phyloP scores from a whole-genome alignment of 139 green algal genomes.

The Chlorella sp. region DNA sequence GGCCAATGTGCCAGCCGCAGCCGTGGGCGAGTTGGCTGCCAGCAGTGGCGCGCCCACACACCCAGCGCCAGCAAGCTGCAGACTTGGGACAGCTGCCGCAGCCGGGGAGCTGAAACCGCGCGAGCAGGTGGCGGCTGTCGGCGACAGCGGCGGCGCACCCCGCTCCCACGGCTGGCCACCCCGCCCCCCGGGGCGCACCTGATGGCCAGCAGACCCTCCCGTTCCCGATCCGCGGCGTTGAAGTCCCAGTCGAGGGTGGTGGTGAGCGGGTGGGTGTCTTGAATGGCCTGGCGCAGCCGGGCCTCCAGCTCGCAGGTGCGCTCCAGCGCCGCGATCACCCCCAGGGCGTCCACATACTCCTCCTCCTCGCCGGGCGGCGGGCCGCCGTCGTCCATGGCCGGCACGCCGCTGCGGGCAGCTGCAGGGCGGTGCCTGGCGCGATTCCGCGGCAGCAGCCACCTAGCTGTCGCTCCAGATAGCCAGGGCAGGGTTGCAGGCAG shows the following conservation, averaged over 20 bases:
- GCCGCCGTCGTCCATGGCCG: no score
- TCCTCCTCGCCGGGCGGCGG: conserved; percentile 13
- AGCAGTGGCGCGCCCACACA: no score
- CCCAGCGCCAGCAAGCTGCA: no score
- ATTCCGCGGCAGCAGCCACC: no score
- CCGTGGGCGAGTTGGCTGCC: no score
- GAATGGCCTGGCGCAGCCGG: conserved; percentile 58
- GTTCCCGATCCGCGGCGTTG: conserved; percentile 49
- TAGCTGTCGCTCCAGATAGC: no score
- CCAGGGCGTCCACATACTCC: conserved; percentile 38
- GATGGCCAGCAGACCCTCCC: conserved; percentile 50
- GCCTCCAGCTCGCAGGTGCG: conserved; percentile 52
- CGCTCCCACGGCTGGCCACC: no score
- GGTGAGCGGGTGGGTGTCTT: conserved; percentile 59
- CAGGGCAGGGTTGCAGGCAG: no score
- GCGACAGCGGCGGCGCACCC: not conserved
- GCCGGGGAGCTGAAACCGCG: not conserved
- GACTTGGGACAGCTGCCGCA: not conserved
- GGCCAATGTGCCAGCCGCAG: no score
- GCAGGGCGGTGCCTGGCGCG: no score
- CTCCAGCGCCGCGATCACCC: conserved; percentile 55
- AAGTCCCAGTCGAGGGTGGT: conserved; percentile 57
- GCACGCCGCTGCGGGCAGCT: no score
- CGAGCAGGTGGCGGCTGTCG: not conserved
- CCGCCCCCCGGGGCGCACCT: conserved; percentile 29